Percentiles rank a stretch among this genome's conserved stretches.
phyloP scores from a whole-genome alignment of 495 filamentous ascomycete genomes.

The Cryomyces minteri region DNA sequence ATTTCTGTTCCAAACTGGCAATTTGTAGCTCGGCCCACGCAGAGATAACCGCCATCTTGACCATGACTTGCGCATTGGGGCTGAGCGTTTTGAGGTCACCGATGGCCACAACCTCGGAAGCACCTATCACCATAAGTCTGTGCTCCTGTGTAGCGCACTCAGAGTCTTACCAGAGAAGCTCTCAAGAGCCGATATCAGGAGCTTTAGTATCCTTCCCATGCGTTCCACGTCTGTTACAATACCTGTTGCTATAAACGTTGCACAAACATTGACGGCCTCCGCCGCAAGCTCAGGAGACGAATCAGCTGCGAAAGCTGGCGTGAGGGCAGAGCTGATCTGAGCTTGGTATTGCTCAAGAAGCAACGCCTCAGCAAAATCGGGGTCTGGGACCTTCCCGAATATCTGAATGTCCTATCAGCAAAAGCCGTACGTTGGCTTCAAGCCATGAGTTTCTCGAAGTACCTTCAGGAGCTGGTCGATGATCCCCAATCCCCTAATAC shows the following conservation, averaged over 20 bases:
- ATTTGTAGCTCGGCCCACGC: constrained; percentile 98
- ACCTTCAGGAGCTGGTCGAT: constrained; percentile 77
- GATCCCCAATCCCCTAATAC: constrained; percentile 78
- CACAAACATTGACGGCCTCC: constrained; percentile 94
- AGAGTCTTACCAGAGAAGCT: constrained; percentile 53
- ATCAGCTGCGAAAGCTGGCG: constrained; percentile 87
- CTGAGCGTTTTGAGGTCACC: constrained; percentile 87
- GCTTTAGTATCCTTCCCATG: constrained; percentile 92
- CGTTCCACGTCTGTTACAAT: constrained; percentile 95
- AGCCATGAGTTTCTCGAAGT: not conserved
- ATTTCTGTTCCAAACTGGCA: constrained; percentile 81
- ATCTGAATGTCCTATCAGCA: constrained; percentile 27
- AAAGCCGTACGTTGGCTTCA: too few species aligned
- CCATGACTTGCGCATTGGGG: constrained; percentile 95
- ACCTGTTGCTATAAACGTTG: constrained; percentile 86
- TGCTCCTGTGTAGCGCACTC: not conserved
- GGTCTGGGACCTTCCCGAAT: constrained; percentile 90
- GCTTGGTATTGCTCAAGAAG: constrained; percentile 96
- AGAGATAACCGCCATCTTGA: constrained; percentile 91
- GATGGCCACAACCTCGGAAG: constrained; percentile 69
- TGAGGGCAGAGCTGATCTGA: constrained; percentile 90
- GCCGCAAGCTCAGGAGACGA: constrained; percentile 90
- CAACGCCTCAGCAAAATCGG: constrained; percentile 88
- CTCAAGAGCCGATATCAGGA: constrained; percentile 78
- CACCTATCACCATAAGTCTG: constrained; percentile 16